Percentiles rank a stretch among this genome's conserved stretches.
phyloP scores from a whole-genome alignment of 345 rosid species.

The Eucalyptus shirleyi region DNA sequence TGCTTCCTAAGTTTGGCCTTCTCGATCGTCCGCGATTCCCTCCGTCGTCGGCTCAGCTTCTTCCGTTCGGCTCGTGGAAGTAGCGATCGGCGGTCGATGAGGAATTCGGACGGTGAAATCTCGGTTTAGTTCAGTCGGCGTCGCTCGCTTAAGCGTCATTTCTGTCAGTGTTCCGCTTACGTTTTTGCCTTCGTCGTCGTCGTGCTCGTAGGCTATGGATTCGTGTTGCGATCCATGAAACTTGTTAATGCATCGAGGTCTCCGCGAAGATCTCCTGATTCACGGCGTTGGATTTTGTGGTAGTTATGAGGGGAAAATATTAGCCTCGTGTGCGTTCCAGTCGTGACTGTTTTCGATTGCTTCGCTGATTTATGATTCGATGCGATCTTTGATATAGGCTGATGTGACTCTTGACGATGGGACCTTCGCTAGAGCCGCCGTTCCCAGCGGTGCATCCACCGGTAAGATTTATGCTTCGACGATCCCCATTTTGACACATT shows the following conservation, averaged over 20 bases:
- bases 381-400: conserved; percentile 18
- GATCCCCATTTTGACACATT: not conserved
- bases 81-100: not conserved
- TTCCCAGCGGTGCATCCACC: conserved; percentile 97
- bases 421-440: conserved; percentile 62
- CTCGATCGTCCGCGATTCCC: not conserved
- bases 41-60: too few species aligned
- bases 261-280: not conserved
- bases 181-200: not conserved
- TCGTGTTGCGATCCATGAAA: not conserved
- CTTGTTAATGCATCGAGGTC: not conserved
- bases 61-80: not conserved
- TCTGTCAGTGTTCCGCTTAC: not conserved
- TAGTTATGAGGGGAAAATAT: not conserved
- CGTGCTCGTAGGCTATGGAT: not conserved
- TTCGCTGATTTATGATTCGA: not conserved
- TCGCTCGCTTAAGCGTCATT: not conserved
- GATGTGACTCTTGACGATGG: conserved; percentile 53
- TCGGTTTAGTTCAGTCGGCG: not conserved
- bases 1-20: not conserved
- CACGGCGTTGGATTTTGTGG: not conserved
- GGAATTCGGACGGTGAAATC: not conserved
- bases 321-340: not conserved
- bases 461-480: conserved; percentile 20
- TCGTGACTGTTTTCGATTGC: not conserved